A percentile compares a stretch with the other conserved stretches of the same genome.
These are phyloP conservation scores for Pleurotus djamor DNA, from an alignment of 768 basidiomycete genomes.

Conservation along the genomic window DNA sequence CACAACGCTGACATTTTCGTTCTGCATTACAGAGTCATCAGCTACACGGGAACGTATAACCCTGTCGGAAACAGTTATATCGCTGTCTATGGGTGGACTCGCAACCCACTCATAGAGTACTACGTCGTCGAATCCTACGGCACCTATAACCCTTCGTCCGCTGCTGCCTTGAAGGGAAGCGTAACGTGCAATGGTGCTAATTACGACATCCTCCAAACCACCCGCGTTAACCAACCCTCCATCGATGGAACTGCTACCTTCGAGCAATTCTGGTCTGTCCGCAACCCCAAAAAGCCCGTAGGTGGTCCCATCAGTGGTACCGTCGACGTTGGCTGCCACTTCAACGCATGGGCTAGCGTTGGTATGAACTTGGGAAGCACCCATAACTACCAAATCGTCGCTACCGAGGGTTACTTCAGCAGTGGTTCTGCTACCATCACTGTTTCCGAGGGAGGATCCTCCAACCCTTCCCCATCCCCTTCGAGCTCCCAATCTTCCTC, in stretches of 20 bases:
- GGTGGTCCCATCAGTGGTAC: slow-evolving; percentile 22
- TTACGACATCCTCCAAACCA: slow-evolving; percentile 38
- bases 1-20: background rate
- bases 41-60: slow-evolving; percentile 30
- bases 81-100: slow-evolving; percentile 45
- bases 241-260: slow-evolving; percentile 41
- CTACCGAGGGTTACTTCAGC: slow-evolving; percentile 42
- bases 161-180: slow-evolving; percentile 27
- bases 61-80: slow-evolving; percentile 40
- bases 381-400: slow-evolving; percentile 44
- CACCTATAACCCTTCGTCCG: slow-evolving; percentile 33
- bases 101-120: slow-evolving; percentile 43
- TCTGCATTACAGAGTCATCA: slow-evolving; percentile 24
- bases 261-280: slow-evolving; percentile 44
- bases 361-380: slow-evolving; percentile 37
- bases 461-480: slow-evolving; percentile 9
- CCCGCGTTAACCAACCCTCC: slow-evolving; percentile 37
- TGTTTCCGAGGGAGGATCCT: slow-evolving; percentile 12
- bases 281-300: slow-evolving; percentile 24
- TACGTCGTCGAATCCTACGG: slow-evolving; percentile 44
- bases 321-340: slow-evolving; percentile 37
- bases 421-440: slow-evolving; percentile 31
- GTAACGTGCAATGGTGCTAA: slow-evolving; percentile 37
- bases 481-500: slow-evolving; percentile 4
- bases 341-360: slow-evolving; percentile 35